Evolutionary conservation across 2,329 filamentous ascomycete genomes (phyloP).

Genomic region (Colletotrichum sp.): DNA sequence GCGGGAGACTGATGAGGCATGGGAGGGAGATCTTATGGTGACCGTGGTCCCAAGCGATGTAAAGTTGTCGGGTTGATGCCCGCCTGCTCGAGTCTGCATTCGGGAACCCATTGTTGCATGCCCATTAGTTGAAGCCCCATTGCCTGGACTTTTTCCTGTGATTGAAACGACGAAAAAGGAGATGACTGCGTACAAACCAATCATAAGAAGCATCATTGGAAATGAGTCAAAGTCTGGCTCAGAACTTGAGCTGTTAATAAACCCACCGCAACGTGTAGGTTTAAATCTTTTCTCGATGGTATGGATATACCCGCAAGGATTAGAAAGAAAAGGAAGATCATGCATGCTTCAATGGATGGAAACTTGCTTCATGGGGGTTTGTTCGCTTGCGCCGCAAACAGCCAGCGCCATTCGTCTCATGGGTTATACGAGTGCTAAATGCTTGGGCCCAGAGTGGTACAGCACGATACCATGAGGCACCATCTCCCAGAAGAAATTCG

Average conservation of each 20-base stretch:
- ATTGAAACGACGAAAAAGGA: not conserved
- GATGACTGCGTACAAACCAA: not conserved
- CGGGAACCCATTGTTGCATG: not conserved
- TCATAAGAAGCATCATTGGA: not conserved
- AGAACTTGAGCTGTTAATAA: not conserved
- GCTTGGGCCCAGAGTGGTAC: not conserved
- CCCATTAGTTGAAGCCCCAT: not conserved
- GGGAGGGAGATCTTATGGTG: not conserved
- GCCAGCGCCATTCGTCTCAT: not conserved
- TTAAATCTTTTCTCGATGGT: not conserved
- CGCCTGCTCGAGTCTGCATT: not conserved
- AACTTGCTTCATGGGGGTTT: not conserved
- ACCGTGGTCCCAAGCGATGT: not conserved
- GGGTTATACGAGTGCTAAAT: not conserved
- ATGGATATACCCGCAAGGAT: not conserved
- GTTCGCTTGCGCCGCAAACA: not conserved
- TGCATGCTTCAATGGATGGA: not conserved
- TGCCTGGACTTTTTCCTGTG: not conserved
- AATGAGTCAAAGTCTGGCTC: not conserved
- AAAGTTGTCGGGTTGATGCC: not conserved
- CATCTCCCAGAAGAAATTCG: not conserved
- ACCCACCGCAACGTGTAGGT: fast-evolving
- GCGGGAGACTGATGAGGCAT: not conserved
- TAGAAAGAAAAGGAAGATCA: not conserved
- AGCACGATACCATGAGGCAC: not conserved